Evolutionary conservation across 2,329 filamentous ascomycete genomes (phyloP), one percentile per base, ranked within the genome.

Genomic region (Teratosphaeria zuluensis): DNA sequence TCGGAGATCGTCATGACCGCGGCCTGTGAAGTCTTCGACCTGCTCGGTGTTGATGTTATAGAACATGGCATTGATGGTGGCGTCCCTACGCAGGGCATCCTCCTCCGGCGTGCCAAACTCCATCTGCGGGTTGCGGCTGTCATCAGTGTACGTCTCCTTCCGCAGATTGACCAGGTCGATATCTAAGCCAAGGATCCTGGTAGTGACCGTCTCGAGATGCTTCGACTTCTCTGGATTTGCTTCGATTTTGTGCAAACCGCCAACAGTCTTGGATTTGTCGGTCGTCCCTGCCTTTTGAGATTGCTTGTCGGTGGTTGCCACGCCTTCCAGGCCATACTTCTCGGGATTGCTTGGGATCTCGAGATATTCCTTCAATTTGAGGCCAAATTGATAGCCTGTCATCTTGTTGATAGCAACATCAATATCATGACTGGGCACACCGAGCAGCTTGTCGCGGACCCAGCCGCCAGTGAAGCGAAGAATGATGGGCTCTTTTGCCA

Each of bases 171-270:
- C 94, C 69, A 99, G 86, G 71, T 99, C 92, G 54, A 96, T 82
- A 69, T 97, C 92, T 54, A 95, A 80, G 0, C 88, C 90, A 68
- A 96, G 86, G 59, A 97, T 85, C 64, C 81, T 88, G 28, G 89
- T 90, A 9, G 90, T 95, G 54, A 90, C 89, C 0, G 92, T 97
- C 74, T 95, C 92, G 14, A 97, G 82, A 70, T 97, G 90, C 75
- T 97, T 97, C 21, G 91, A 96, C 76, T 96, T 96, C 68, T 96
- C 91, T 0, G 92, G 92, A 71, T 97, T 97, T 59, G 87, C 87
- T 56, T 88, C 87, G 65, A 96, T 92, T 73, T 90, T 95, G 78
- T 96, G 88, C 33, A 96, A 79, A 62, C 84, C 87, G 55, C 88
- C 86, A 56, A 94, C 79, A 58, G 86, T 85, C 56, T 81, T 80